These are phyloP conservation scores for Volvox carteri DNA, from an alignment of 163 green algal genomes.

Conservation along the genomic window DNA sequence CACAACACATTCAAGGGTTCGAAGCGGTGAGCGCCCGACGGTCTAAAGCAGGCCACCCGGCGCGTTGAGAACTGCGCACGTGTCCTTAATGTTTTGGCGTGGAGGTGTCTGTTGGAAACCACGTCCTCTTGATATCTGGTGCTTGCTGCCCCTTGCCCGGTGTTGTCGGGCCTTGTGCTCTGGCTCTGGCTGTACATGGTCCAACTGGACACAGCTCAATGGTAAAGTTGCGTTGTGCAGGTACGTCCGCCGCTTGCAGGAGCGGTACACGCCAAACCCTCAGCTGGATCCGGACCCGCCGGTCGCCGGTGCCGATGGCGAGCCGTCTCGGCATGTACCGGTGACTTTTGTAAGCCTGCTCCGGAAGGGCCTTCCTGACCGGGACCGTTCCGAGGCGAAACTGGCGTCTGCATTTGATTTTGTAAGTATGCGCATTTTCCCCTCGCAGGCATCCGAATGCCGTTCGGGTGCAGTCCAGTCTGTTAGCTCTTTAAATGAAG, in stretches of 20 bases:
- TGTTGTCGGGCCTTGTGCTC: too few species aligned
- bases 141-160: too few species aligned
- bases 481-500: too few species aligned
- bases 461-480: too few species aligned
- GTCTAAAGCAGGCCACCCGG: too few species aligned
- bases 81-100: too few species aligned
- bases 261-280: conserved; percentile 76
- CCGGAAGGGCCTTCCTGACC: conserved; percentile 80
- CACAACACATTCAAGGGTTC: conserved; percentile 88
- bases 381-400: conserved; percentile 78
- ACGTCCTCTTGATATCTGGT: too few species aligned
- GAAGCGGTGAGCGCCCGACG: conserved; percentile 60
- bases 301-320: conserved; percentile 2
- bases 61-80: too few species aligned
- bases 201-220: too few species aligned
- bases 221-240: conserved; percentile 44
- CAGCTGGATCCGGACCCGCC: conserved; percentile 63
- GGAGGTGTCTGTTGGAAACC: too few species aligned
- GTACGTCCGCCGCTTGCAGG: conserved; percentile 92
- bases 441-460: too few species aligned
- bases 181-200: too few species aligned
- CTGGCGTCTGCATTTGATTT: conserved; percentile 78
- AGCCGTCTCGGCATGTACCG: conserved; percentile 65
- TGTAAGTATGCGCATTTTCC: conserved; percentile 55
- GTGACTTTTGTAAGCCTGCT: conserved; percentile 97